Evolutionary conservation across 179 eudicot species (phyloP).

Genomic region (Camellia oleifera): DNA sequence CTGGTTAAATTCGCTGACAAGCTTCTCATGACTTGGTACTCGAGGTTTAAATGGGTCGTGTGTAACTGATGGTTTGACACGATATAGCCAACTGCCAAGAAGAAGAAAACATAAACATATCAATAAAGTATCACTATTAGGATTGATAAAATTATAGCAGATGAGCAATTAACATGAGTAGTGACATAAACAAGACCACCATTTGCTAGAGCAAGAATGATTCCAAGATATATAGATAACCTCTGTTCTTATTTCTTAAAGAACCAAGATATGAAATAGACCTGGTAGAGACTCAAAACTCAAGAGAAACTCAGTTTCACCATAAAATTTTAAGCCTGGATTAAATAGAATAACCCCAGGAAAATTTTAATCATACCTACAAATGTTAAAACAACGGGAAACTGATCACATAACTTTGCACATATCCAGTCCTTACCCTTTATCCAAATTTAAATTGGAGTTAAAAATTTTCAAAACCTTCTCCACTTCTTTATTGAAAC

Average conservation of each 20-base stretch:
- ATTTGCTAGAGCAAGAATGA: too few species aligned
- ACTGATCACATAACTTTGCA: neutral
- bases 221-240: too few species aligned
- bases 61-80: constrained; percentile 95
- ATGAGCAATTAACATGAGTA: neutral
- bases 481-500: too few species aligned
- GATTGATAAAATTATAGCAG: neutral
- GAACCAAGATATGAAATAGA: neutral
- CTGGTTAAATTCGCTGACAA: constrained; percentile 75
- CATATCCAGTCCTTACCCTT: too few species aligned
- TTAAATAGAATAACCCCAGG: neutral
- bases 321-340: neutral
- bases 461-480: too few species aligned
- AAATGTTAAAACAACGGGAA: neutral
- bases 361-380: neutral
- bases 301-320: neutral
- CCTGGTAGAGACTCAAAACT: neutral
- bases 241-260: neutral
- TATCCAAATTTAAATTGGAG: too few species aligned
- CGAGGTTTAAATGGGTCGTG: constrained; percentile 93
- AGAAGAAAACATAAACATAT: neutral
- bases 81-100: constrained; percentile 81
- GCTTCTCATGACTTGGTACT: constrained; percentile 61
- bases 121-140: constrained; percentile 2
- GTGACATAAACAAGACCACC: neutral